phyloP scores from a whole-genome alignment of 169 alveolate genomes.

The Plasmodium vinckei region DNA sequence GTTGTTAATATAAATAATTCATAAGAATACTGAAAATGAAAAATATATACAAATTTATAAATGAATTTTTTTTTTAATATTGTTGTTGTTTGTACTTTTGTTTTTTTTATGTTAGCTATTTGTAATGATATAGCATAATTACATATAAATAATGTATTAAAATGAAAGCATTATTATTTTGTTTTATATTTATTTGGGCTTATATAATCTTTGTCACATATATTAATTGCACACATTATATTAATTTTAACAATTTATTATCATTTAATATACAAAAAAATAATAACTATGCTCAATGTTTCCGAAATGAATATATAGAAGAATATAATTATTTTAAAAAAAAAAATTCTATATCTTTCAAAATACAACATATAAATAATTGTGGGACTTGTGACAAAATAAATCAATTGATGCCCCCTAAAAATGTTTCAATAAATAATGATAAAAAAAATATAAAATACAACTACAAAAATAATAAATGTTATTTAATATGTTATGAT shows the following conservation, averaged over 20 bases:
- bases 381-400: neutral
- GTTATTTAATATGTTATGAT: too few relatives aligned
- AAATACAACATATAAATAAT: neutral
- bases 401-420: too few relatives aligned
- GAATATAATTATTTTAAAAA: constrained; percentile 12
- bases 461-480: too few relatives aligned
- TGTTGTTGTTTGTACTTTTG: too few relatives aligned
- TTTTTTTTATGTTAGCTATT: too few relatives aligned
- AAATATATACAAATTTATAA: neutral
- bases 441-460: too few relatives aligned
- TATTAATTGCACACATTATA: neutral
- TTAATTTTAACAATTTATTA: constrained; percentile 5
- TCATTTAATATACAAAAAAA: constrained; percentile 15
- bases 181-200: neutral
- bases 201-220: neutral
- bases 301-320: constrained; percentile 7
- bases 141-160: neutral
- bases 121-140: neutral
- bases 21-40: neutral
- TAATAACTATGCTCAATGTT: constrained; percentile 3
- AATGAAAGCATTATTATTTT: neutral
- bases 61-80: too few relatives aligned
- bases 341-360: neutral
- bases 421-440: too few relatives aligned
- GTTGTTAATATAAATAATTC: neutral